Evolutionary conservation across 2,329 filamentous ascomycete genomes (phyloP), one percentile per base, ranked within the genome.

Genomic region (Talaromyces funiculosus): DNA sequence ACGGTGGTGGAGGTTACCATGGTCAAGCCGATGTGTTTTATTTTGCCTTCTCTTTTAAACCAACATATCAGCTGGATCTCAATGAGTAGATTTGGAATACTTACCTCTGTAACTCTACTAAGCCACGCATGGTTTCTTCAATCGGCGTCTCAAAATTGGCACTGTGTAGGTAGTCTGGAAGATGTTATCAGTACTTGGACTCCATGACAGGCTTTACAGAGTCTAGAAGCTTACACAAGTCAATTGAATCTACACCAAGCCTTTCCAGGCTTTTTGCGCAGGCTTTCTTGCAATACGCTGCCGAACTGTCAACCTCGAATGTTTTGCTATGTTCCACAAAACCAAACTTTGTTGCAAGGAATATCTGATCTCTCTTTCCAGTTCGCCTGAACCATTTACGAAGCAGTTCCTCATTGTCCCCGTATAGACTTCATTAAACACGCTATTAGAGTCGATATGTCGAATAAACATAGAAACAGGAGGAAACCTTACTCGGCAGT

Each of bases 21-120:
- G 2, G 76, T 82, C 4, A 87, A 67, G 12, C 84, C 84, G 6
- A 87, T 71, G 68, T 84, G 74, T 60, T 79, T 80, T 68, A 86
- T 81, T 68, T 60, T 60, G 5, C 51, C 51, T 49, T 56, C 49
- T 7, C 58, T 60, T 22, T 10, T 38, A 18, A 7, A 4, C 14
- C 2, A 9, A 3, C 14, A 24, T 40, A 26, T 24, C 6, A 54
- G 35, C 12, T 20, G 40, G 20, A 1, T 26, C 3, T 20, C 6
- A 12, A 5, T 22, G 9, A 24, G 4, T 7, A 6, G 12, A 14
- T 45, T n/a, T 3, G 1, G 3, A 35, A 12, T 20, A 43, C 42
- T 40, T 20, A 61, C 59, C 9, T 24, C 61, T 78, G 73, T 1
- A 82, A 68, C 60, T 79, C 73, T 12, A 72, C 73, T 69, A 83